phyloP scores from a whole-genome alignment of 2,329 filamentous ascomycete genomes.

The Rutstroemia sydowiana region DNA sequence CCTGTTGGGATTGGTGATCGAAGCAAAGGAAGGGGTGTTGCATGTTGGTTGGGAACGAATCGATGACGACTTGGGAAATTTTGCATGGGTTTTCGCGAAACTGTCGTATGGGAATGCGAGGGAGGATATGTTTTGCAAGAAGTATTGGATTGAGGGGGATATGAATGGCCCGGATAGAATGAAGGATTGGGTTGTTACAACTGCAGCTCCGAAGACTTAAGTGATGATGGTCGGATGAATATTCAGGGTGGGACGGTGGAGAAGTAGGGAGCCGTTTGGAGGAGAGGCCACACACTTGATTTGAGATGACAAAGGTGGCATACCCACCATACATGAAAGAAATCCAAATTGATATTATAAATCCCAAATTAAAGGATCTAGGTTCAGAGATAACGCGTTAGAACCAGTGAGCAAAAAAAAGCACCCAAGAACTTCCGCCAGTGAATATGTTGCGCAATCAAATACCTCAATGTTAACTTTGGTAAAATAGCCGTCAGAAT shows the following conservation, averaged over 20 bases:
- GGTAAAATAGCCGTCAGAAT: too few relatives aligned
- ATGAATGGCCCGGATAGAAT: slow-evolving; percentile 5
- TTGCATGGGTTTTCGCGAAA: slow-evolving; percentile 3
- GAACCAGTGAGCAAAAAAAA: too few relatives aligned
- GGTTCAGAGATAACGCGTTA: too few relatives aligned
- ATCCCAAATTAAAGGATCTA: too few relatives aligned
- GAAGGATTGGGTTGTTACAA: slow-evolving; percentile 6
- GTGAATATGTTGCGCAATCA: too few relatives aligned
- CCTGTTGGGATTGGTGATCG: not conserved
- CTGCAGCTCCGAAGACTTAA: not conserved
- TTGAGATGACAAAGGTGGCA: too few relatives aligned
- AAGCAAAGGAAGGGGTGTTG: not conserved
- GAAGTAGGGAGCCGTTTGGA: too few relatives aligned
- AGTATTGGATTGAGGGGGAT: slow-evolving; percentile 3
- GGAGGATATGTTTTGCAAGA: not conserved
- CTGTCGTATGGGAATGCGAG: not conserved
- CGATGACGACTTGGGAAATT: slow-evolving; percentile 8
- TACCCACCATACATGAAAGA: too few relatives aligned
- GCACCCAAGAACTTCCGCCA: too few relatives aligned
- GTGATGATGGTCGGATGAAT: not conserved
- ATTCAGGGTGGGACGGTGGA: not conserved
- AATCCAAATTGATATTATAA: too few relatives aligned
- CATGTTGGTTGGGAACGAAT: slow-evolving; percentile 3
- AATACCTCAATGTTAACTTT: too few relatives aligned
- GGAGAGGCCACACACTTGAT: too few relatives aligned